Percentiles rank a stretch among this genome's conserved stretches.
These are phyloP conservation scores for Mrakia blollopis DNA, from an alignment of 768 basidiomycete species.

Conservation along the genomic window DNA sequence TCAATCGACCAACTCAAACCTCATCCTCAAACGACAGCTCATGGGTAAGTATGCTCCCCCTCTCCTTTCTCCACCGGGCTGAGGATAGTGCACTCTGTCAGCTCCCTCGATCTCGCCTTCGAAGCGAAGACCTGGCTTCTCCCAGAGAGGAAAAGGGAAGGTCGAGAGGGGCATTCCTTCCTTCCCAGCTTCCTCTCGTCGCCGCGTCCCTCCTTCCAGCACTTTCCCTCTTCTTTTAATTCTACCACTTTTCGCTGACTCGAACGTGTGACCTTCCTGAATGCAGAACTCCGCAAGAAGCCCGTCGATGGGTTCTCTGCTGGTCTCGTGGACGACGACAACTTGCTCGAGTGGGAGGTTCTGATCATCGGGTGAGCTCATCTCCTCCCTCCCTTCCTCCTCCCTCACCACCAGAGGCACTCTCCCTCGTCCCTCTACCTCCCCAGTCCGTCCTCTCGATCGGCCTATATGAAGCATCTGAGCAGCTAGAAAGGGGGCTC, in stretches of 20 bases:
- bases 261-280: not conserved
- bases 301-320: conserved; percentile 97
- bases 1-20: conserved; percentile 21
- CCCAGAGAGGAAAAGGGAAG: too few relatives aligned
- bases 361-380: conserved; percentile 76
- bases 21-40: conserved; percentile 29
- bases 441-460: not conserved
- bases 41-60: conserved; percentile 12
- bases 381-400: not conserved
- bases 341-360: conserved; percentile 95
- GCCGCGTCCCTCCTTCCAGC: not conserved
- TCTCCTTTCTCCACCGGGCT: not conserved
- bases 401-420: not conserved
- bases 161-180: not conserved
- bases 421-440: not conserved
- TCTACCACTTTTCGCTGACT: not conserved
- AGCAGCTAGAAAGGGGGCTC: not conserved
- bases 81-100: too few relatives aligned
- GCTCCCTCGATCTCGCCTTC: not conserved
- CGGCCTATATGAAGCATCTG: not conserved
- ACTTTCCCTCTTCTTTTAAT: not conserved
- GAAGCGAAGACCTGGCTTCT: too few relatives aligned
- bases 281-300: conserved; percentile 73
- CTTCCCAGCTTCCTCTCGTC: not conserved
- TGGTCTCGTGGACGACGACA: conserved; percentile 92